phyloP scores from a whole-genome alignment of 2,329 filamentous ascomycete genomes.

The Trichoderma citrinoviride region DNA sequence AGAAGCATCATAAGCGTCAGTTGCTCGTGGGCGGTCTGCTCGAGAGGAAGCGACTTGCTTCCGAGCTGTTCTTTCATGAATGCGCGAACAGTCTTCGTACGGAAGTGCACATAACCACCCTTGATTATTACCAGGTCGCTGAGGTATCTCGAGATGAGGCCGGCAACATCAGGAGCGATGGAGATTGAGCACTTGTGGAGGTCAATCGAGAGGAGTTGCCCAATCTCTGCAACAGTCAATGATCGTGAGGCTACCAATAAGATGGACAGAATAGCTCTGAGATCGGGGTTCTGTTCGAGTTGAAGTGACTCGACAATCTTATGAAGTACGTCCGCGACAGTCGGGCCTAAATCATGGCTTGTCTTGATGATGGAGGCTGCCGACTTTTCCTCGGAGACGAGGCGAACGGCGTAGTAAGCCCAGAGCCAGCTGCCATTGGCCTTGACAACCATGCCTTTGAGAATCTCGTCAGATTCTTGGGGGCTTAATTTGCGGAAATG shows the following conservation, averaged over 20 bases:
- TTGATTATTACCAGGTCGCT: neutral
- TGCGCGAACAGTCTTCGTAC: neutral
- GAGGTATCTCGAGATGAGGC: neutral
- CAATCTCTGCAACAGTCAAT: neutral
- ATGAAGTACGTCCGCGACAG: neutral
- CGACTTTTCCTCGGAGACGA: neutral
- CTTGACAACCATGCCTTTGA: neutral
- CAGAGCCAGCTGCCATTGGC: neutral
- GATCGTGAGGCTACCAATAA: neutral
- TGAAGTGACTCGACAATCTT: neutral
- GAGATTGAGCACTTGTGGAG: neutral
- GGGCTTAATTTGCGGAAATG: neutral
- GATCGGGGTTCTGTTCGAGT: neutral
- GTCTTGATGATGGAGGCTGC: neutral
- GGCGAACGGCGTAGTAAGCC: neutral
- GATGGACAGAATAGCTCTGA: neutral
- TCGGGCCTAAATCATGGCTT: neutral
- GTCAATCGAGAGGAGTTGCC: neutral
- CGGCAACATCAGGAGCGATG: neutral
- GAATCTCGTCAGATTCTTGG: neutral
- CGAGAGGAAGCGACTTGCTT: neutral
- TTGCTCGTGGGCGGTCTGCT: neutral
- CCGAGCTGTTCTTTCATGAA: neutral
- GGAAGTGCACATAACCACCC: neutral
- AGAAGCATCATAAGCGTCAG: neutral